Evolutionary conservation across 805 yeast species (phyloP), one percentile per base, ranked within the genome.

Genomic region (Limtongia smithiae): DNA sequence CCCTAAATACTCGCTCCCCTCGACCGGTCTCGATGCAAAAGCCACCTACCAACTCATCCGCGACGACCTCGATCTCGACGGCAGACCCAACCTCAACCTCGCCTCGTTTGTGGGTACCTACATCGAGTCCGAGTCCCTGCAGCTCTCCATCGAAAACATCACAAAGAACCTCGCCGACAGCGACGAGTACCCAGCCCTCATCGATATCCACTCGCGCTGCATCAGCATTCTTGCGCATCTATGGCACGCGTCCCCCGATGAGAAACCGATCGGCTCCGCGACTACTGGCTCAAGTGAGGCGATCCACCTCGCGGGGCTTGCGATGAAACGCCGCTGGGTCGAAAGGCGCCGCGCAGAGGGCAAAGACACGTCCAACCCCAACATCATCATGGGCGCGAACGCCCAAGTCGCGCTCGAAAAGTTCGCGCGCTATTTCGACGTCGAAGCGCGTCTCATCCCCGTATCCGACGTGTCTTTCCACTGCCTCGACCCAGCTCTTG

Each of bases 271-370:
- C 27, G 97, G 97, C 21, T 81, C 95, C 11, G 93, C 96, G 22
- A 86, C 95, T 46, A 89, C 96, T 1, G 97, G 97, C 4, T 88
- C 96, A 1, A 82, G 91, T 1, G 97, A 89, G 66, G 97, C 96
- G 6, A 82, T 90, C 60, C 87, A 88, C 85, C 77, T 89, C 44
- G 97, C 94, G 37, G 97, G 96, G 3, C 73, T 89, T 47, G 95
- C 96, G 12, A 75, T 90, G 85, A 90, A 90, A 75, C 85, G 87
- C 61, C 75, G 76, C 50, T 89, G 97, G 97, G 93, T 85, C 68
- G 79, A 73, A 24, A 75, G 70, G 58, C 78, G 84, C 61, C 72
- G 68, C 62, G 79, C 71, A 1, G 73, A 71, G 27, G 90, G 90
- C 4, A 78, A 79, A 56, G 75, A 82, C 42, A 68, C 65, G 42